Conservation (phyloP, 2,329 filamentous ascomycete species). For the Fusarium citri region DNA sequence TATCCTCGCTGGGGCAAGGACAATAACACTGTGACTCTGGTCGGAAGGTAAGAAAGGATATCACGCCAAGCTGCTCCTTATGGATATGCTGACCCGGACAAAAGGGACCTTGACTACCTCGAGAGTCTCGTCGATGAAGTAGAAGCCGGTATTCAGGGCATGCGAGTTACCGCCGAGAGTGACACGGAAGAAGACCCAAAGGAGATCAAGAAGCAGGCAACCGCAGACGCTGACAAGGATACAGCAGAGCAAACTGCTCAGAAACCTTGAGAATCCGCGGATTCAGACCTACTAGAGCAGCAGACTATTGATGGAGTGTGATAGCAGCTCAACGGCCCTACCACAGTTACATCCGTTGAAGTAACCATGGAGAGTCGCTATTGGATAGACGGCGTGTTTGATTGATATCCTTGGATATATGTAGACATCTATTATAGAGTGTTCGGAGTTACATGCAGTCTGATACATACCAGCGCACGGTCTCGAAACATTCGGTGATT, state of each 20-base stretch:
- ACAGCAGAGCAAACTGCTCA: constrained; percentile 16
- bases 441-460: constrained; percentile 9
- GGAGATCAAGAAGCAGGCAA: constrained; percentile 32
- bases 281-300: not conserved
- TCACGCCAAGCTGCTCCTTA: constrained; percentile 31
- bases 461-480: constrained; percentile 14
- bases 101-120: constrained; percentile 77
- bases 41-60: constrained; percentile 64
- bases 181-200: constrained; percentile 71
- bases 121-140: constrained; percentile 84
- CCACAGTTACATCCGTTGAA: constrained; percentile 14
- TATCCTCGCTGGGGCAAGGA: constrained; percentile 93
- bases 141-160: constrained; percentile 78
- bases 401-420: constrained; percentile 32
- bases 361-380: not conserved
- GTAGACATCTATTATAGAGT: constrained; percentile 21
- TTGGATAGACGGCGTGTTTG: constrained; percentile 24
- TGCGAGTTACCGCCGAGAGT: constrained; percentile 75
- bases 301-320: constrained; percentile 7
- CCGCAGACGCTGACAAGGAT: constrained; percentile 23
- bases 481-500: constrained; percentile 24
- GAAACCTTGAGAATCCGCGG: constrained; percentile 23
- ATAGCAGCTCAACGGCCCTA: not conserved
- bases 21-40: constrained; percentile 89
- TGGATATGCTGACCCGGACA: constrained; percentile 28